Evolutionary conservation across 176 grass and related monocot genomes (phyloP).

Genomic region (Thalia dealbata): DNA sequence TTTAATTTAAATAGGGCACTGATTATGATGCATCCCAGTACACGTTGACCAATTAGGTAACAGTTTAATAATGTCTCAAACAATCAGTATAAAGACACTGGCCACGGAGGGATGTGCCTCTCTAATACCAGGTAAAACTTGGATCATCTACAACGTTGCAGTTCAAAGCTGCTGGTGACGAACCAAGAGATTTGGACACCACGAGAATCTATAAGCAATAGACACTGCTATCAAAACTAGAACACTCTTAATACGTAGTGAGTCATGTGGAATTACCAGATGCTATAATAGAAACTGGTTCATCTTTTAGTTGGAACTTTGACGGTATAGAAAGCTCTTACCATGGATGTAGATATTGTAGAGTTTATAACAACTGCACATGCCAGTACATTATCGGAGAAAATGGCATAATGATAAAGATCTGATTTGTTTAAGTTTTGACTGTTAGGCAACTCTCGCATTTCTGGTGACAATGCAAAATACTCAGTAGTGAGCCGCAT

Average conservation of each 20-base stretch:
- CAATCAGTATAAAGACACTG: not conserved
- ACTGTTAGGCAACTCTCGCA: slow-evolving; percentile 30
- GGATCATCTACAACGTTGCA: not conserved
- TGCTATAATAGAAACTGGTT: no score
- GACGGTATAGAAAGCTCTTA: slow-evolving; percentile 4
- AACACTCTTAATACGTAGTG: no score
- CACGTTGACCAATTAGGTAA: not conserved
- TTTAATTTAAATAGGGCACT: not conserved
- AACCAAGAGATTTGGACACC: not conserved
- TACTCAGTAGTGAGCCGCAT: slow-evolving; percentile 71
- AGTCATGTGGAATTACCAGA: no score
- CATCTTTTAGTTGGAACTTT: no score
- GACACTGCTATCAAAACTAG: no score
- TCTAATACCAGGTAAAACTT: not conserved
- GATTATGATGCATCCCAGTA: not conserved
- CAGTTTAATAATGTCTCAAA: not conserved
- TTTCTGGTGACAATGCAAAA: slow-evolving; percentile 39
- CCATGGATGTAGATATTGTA: slow-evolving; percentile 53
- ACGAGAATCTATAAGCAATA: not conserved
- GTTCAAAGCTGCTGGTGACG: not conserved
- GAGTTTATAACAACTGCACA: slow-evolving; percentile 77
- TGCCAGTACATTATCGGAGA: slow-evolving; percentile 82
- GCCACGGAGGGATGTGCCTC: not conserved
- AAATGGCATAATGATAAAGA: slow-evolving; percentile 80
- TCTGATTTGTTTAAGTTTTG: slow-evolving; percentile 19